Evolutionary conservation across 78 protist species (phyloP).

Genomic region (Polysphondylium violaceum): DNA sequence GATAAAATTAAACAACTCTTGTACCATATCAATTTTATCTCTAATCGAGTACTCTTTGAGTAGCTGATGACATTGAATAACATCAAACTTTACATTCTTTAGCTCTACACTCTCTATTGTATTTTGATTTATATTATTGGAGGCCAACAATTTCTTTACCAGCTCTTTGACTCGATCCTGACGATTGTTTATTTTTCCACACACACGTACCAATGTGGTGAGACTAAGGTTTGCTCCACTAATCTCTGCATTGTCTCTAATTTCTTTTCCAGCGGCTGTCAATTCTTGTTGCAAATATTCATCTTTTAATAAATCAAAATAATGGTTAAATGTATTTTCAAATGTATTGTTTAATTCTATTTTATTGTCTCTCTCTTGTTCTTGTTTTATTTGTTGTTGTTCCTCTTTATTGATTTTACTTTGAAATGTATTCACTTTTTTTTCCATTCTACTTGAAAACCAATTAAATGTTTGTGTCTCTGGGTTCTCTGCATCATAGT

Average conservation of each 20-base stretch:
- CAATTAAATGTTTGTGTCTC: constrained; percentile 55
- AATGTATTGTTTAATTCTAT: not conserved
- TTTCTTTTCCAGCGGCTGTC: not conserved
- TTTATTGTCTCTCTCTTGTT: not conserved
- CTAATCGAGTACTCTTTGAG: constrained; percentile 8
- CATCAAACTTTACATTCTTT: not conserved
- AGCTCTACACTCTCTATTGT: not conserved
- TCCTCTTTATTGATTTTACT: not conserved
- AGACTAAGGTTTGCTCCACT: constrained; percentile 44
- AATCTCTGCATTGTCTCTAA: constrained; percentile 10
- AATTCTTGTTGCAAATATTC: constrained; percentile 16
- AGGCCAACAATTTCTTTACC: not conserved
- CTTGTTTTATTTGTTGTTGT: not conserved
- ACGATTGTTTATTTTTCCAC: constrained; percentile 25
- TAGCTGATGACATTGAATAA: not conserved
- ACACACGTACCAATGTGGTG: constrained; percentile 47
- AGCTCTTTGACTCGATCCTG: constrained; percentile 15
- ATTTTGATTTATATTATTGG: not conserved
- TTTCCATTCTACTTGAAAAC: constrained; percentile 19
- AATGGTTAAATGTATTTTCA: constrained; percentile 8
- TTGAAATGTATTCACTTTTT: constrained; percentile 22
- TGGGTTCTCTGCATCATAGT: constrained; percentile 28
- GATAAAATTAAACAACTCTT: constrained; percentile 20
- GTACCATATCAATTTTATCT: constrained; percentile 7
- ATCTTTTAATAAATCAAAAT: not conserved